Evolutionary conservation across 305 asterid species (phyloP), one percentile per base, ranked within the genome.

Genomic region (Ajuga reptans): DNA sequence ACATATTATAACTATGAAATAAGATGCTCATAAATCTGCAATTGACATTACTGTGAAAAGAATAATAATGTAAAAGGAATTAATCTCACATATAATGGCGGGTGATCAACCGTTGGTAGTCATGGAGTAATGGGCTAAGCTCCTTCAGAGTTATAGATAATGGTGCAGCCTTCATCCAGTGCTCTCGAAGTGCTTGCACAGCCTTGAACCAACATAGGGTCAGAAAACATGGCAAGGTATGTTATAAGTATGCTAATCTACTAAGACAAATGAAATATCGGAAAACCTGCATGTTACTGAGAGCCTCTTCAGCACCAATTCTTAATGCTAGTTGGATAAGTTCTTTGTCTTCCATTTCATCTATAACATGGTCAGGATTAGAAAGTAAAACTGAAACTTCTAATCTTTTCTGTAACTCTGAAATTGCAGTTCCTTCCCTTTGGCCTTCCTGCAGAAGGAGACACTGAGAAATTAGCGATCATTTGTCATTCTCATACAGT

Each of bases 91-190:
- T 79, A 62, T 86, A 82, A 79, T 81, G 83, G 70, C 72, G 81
- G 77, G 82, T 76, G 61, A 93, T 49, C 69, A 87, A 50, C 49
- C 89, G 87, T 60, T 93, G 92, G 77, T 90, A 90, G 74, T 90
- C 98, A 68, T 78, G 84, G n/a, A 90, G 85, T 72, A 93, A 86
- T 39, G 94, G 87, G 77, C 86, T 69, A 71, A 93, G 91, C 85
- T 93, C 97, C 78, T 87, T 87, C 81, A 93, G 58, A 75, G 82
- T 82, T 61, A 93, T 84, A 45, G 94, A 76, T 75, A 71, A 73
- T 18, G 95, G 87, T 9, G 85, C 66, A 51, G 90, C 84, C 72
- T 78, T 81, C 79, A 74, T 76, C 97, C 98, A 93, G 74, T 81
- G 91, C 58, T 83, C 84, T 66, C 95, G 88, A 64, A 90, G 87